Evolutionary conservation across 192 early-diverging fungal species (phyloP).

Genomic region (Coemansia sp.): DNA sequence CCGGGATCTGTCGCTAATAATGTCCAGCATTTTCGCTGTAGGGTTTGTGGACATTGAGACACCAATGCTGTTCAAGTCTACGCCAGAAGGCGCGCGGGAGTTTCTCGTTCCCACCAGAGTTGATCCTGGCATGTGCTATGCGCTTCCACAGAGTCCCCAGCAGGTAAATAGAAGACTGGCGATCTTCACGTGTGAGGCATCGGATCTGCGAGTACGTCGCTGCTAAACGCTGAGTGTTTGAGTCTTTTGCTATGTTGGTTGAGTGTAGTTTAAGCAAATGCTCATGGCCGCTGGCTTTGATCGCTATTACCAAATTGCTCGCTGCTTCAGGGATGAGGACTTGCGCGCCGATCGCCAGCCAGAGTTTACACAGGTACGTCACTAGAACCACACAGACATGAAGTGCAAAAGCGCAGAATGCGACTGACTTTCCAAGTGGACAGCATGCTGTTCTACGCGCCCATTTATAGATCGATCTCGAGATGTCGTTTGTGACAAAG

Average conservation of each 20-base stretch:
- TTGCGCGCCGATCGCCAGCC: slow-evolving; percentile 85
- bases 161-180: slow-evolving; percentile 52
- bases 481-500: slow-evolving; percentile 79
- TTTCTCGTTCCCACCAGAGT: slow-evolving; percentile 89
- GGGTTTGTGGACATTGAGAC: slow-evolving; percentile 92
- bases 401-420: background rate
- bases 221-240: background rate
- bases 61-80: slow-evolving; percentile 85
- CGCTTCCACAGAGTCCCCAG: slow-evolving; percentile 89
- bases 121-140: slow-evolving; percentile 68
- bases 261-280: slow-evolving; percentile 82
- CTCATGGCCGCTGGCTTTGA: slow-evolving; percentile 89
- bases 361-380: slow-evolving; percentile 84
- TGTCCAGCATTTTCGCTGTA: slow-evolving; percentile 14
- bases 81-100: slow-evolving; percentile 90
- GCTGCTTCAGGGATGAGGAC: slow-evolving; percentile 91
- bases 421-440: background rate
- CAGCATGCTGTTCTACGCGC: background rate
- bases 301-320: slow-evolving; percentile 89
- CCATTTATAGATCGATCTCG: slow-evolving; percentile 73
- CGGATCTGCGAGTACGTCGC: background rate
- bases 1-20: slow-evolving; percentile 2
- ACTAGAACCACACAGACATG: background rate
- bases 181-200: background rate
- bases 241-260: background rate